Evolutionary conservation across 768 basidiomycete species (phyloP), one percentile per base, ranked within the genome.

Genomic region (Psilocybe cubensis): DNA sequence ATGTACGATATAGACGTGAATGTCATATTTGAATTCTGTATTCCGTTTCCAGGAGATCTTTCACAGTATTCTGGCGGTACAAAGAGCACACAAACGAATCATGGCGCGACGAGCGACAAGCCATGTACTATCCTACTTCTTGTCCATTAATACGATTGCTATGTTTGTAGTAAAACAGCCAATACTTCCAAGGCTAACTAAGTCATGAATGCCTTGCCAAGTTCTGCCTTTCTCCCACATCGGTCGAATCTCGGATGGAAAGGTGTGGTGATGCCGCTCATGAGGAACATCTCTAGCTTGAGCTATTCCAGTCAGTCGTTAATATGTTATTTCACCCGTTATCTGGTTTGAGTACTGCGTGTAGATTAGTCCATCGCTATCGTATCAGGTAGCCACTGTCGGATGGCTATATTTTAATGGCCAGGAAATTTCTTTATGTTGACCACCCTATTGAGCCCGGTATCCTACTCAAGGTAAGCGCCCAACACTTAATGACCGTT

Each of bases 201-300:
- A 14, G n/a, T 38, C 8, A 11, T n/a, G n/a, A 38, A 14, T 4
- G n/a, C 12, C 12, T 17, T 38, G 8, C 35, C 35, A 17, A 38
- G 14, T 38, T 38, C 35, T 10, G 12, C n/a, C 35, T 38, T 54
- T n/a, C 20, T 54, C 17, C 52, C 52, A 6, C 42, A 18, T 33
- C 42, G 45, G 14, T 54, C 52, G 8, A 45, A 54, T 33, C 9
- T 33, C 17, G 52, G 43, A 23, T 54, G 52, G 52, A 54, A 54
- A 54, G 40, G 52, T 54, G 35, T 17, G 18, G n/a, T 42, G n/a
- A 42, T 12, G 12, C 9, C n/a, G n/a, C 11, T 12, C 14, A 20
- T 44, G 8, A 9, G 3, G 10, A 29, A 12, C 25, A 8, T 14
- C 11, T 5, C n/a, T 14, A 14, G n/a, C n/a, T 38, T 38, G 35